Evolutionary conservation across 371 early-diverging fungal species (phyloP), one percentile per base, ranked within the genome.

Genomic region (Rhizopus arrhizus): DNA sequence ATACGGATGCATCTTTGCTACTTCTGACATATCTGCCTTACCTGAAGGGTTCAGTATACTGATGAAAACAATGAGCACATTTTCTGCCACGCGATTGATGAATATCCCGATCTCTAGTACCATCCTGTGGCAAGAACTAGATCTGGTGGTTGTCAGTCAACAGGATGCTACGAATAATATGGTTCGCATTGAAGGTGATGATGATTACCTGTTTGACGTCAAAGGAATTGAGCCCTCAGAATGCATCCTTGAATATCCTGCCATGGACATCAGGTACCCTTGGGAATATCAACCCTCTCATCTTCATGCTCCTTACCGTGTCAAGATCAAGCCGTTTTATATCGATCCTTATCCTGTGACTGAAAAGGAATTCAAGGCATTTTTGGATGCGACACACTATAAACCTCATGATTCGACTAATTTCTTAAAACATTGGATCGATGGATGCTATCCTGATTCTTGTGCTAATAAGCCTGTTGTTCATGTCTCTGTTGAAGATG

Each of bases 1-100:
- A 28, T 70, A 70, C 42, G 70, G 70, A 7, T 70, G 70, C 61
- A 66, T 70, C 50, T 70, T 70, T 61, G 67, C 67, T 51, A 63
- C 70, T 7, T 53, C 51, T 12, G 70, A 70, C 45, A 54, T 61
- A 2, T 33, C 67, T 11, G 5, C 40, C 4, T 52, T 66, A 11
- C 70, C 70, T 29, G 6, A 8, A 3, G 55, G 47, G 1, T 66
- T 70, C 31, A 59, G 67, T 9, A 42, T 11, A 0, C 62, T 66
- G 8, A 46, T 70, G 45, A 58, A 60, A 31, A 41, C 47, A 2
- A 13, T 70, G 61, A 28, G 40, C 9, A 31, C 38, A 32, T 53
- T 58, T 33, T 59, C 60, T 7, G 58, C 38, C 16, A 57, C 29
- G 0, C 55, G 56, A 42, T 58, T 70, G 32, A 38, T 46, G 16